Evolutionary conservation across 2,329 filamentous ascomycete genomes (phyloP).

Genomic region (Talaromyces sp.): DNA sequence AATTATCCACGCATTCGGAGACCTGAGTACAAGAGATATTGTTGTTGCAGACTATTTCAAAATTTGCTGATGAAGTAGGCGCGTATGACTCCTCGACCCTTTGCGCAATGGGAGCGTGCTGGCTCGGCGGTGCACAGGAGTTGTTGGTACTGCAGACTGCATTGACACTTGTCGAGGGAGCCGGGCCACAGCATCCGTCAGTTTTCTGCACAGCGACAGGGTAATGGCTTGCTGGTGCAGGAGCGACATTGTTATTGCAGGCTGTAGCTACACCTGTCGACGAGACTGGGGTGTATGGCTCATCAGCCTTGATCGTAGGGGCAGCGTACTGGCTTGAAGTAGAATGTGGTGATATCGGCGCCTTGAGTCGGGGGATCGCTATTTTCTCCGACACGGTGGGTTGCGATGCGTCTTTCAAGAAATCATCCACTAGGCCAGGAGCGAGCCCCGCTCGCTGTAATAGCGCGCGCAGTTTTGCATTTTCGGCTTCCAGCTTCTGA

Average conservation of each 20-base stretch:
- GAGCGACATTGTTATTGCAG: not conserved
- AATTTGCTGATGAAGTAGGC: not conserved
- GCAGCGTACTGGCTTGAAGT: constrained; percentile 1
- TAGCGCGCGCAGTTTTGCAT: constrained; percentile 31
- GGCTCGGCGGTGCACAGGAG: not conserved
- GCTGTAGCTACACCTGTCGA: not conserved
- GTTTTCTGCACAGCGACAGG: not conserved
- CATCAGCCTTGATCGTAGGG: not conserved
- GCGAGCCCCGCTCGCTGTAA: constrained; percentile 30
- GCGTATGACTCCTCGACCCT: not conserved
- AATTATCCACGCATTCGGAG: not conserved
- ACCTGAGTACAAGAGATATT: not conserved
- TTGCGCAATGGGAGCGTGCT: not conserved
- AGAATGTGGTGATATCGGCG: constrained; percentile 4
- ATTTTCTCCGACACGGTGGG: constrained; percentile 30
- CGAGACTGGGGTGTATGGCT: not conserved
- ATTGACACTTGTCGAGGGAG: not conserved
- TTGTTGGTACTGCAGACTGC: not conserved
- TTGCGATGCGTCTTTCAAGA: constrained; percentile 27
- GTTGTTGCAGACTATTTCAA: not conserved
- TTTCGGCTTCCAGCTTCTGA: constrained; percentile 38
- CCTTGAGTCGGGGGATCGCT: constrained; percentile 36
- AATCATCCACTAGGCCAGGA: constrained; percentile 28
- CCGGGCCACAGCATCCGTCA: not conserved
- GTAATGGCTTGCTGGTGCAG: not conserved